These are phyloP conservation scores for Populus tremula DNA, from an alignment of 345 rosid species.

Conservation along the genomic window DNA sequence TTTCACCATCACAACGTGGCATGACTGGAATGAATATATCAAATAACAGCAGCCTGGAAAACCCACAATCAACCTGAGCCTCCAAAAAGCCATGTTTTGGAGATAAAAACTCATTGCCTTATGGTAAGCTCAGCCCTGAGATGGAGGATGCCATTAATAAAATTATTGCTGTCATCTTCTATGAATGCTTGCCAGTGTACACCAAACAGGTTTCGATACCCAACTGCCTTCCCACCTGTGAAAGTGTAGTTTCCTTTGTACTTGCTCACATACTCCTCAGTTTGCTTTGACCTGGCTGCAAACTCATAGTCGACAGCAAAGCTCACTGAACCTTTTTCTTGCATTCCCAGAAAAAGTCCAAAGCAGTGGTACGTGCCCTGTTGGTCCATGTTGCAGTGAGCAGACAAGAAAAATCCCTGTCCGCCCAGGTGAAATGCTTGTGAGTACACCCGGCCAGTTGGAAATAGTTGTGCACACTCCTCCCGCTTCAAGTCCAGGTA, in stretches of 20 bases:
- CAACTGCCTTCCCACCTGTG: slow-evolving; percentile 61
- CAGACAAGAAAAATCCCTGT: slow-evolving; percentile 61
- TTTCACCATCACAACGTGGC: not conserved
- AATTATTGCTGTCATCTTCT: slow-evolving; percentile 53
- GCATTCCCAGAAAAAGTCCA: slow-evolving; percentile 72
- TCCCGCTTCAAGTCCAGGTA: slow-evolving; percentile 71
- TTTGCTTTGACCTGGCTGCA: slow-evolving; percentile 66
- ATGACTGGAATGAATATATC: not conserved
- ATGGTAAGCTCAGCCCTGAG: slow-evolving; percentile 82
- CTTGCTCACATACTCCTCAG: slow-evolving; percentile 50
- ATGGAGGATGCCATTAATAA: slow-evolving; percentile 70
- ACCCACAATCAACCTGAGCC: not conserved
- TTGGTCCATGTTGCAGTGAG: slow-evolving; percentile 67
- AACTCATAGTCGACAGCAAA: slow-evolving; percentile 68
- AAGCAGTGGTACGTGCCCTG: slow-evolving; percentile 55
- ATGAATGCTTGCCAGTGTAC: slow-evolving; percentile 58
- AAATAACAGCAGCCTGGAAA: not conserved
- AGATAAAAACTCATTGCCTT: slow-evolving; percentile 27
- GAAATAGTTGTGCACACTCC: slow-evolving; percentile 57
- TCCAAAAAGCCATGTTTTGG: not conserved
- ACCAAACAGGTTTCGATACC: slow-evolving; percentile 54
- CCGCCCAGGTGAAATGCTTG: slow-evolving; percentile 75
- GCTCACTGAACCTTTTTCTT: slow-evolving; percentile 53
- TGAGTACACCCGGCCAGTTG: slow-evolving; percentile 55
- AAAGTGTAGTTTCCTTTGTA: slow-evolving; percentile 55